Conservation (phyloP, 2,329 filamentous ascomycete genomes). For the Dactylellina parvicollis region DNA sequence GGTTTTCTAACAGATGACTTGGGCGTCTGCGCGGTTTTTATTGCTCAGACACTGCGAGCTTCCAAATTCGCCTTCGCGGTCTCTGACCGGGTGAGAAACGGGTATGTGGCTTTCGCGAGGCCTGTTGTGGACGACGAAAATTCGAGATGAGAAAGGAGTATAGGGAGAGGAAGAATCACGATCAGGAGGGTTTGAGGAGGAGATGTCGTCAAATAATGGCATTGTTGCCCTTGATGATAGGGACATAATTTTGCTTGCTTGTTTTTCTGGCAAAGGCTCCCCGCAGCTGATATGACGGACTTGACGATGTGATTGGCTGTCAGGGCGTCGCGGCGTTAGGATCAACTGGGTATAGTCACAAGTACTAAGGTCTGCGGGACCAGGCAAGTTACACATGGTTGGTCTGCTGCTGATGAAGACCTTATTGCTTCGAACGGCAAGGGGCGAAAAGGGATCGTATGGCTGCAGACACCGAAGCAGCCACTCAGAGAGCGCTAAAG, state of each 20-base stretch:
- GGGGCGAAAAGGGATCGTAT: slow-evolving; percentile 17
- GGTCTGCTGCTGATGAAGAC: slow-evolving; percentile 12
- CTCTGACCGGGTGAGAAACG: slow-evolving; percentile 19
- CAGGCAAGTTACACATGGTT: slow-evolving; percentile 36
- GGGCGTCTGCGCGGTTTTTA: slow-evolving; percentile 41
- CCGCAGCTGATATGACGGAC: slow-evolving; percentile 42
- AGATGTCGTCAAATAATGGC: slow-evolving; percentile 50
- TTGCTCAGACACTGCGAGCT: slow-evolving; percentile 27
- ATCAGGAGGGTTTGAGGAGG: background rate
- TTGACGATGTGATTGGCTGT: slow-evolving; percentile 42
- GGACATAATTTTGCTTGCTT: slow-evolving; percentile 41
- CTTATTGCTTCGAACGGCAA: background rate
- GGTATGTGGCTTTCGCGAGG: background rate
- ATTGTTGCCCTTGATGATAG: slow-evolving; percentile 45
- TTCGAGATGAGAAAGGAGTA: slow-evolving; percentile 4
- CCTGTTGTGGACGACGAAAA: background rate
- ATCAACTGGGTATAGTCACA: slow-evolving; percentile 51
- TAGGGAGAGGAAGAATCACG: slow-evolving; percentile 11
- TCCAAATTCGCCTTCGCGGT: slow-evolving; percentile 31
- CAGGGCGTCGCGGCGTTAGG: slow-evolving; percentile 31
- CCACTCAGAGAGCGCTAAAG: slow-evolving; percentile 35
- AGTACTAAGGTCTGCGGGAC: slow-evolving; percentile 20
- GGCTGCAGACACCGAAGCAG: slow-evolving; percentile 15
- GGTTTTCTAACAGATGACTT: background rate
- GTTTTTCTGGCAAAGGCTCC: slow-evolving; percentile 33